A percentile compares a stretch with the other conserved stretches of the same genome.
phyloP scores from a whole-genome alignment of 2,329 filamentous ascomycete genomes.

The Stagonosporopsis cucurbitacearum region DNA sequence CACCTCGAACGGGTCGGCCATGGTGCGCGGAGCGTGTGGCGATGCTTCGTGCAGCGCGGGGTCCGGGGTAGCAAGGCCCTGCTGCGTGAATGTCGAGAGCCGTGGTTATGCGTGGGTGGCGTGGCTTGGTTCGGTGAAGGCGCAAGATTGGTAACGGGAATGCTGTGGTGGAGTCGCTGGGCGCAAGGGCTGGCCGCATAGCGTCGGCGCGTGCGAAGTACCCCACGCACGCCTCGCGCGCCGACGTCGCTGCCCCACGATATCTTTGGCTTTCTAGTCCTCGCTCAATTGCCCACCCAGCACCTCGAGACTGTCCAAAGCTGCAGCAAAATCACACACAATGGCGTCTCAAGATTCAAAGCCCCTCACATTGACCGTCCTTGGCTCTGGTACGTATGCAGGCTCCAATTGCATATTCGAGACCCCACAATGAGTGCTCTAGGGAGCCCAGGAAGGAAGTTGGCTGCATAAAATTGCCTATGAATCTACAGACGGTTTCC shows the following conservation, averaged over 20 bases:
- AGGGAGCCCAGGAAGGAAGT: background rate
- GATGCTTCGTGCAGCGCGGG: background rate
- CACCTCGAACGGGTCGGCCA: conserved; percentile 94
- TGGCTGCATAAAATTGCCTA: background rate
- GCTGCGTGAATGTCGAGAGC: background rate
- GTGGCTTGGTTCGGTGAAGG: background rate
- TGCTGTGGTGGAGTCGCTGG: conserved; percentile 7
- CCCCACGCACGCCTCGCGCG: conserved; percentile 15
- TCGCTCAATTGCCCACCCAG: conserved; percentile 8
- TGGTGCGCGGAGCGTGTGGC: conserved; percentile 36
- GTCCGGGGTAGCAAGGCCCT: background rate
- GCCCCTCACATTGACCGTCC: conserved; percentile 74
- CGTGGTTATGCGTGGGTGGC: background rate
- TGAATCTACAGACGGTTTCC: background rate
- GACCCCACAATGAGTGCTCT: background rate
- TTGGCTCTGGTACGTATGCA: conserved; percentile 76
- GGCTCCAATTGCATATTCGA: conserved; percentile 15
- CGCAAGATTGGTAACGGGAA: background rate
- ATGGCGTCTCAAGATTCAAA: conserved; percentile 46
- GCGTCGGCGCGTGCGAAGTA: conserved; percentile 27
- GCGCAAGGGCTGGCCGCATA: conserved; percentile 24
- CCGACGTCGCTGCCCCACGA: conserved; percentile 17
- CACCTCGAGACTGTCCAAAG: background rate
- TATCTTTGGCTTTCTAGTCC: conserved; percentile 9
- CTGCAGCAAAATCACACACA: background rate